Percentiles rank a stretch among this genome's conserved stretches.
Evolutionary conservation across 306 rosid species (phyloP).

Genomic region (Prunus dulcis): DNA sequence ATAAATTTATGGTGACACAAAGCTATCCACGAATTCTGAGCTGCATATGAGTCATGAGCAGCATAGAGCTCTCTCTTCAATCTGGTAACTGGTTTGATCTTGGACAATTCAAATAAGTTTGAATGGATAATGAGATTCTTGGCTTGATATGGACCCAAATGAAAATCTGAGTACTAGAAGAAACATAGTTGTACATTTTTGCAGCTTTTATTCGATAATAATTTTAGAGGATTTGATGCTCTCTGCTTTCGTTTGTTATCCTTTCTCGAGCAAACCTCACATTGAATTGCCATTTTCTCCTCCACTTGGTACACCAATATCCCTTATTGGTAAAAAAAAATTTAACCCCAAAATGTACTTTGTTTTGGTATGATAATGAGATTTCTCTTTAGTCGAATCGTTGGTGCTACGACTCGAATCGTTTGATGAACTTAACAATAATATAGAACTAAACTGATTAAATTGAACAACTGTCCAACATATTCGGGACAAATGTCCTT

Average conservation of each 20-base stretch:
- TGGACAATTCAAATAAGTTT: background rate
- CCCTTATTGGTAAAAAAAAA: background rate
- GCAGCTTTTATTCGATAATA: constrained; percentile 2
- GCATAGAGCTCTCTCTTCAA: no score
- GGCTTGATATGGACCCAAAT: background rate
- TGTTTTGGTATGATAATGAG: background rate
- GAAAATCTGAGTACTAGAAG: background rate
- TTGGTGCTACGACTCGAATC: background rate
- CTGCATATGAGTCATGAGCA: no score
- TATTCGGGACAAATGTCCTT: background rate
- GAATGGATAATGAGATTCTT: background rate
- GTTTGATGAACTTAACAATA: background rate
- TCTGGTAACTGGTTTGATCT: no score
- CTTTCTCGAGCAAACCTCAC: background rate
- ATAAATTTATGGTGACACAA: no score
- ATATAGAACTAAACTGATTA: background rate
- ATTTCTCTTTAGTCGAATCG: background rate
- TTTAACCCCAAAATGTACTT: background rate
- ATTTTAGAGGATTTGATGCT: constrained; percentile 21
- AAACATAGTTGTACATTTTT: background rate
- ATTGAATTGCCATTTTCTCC: background rate
- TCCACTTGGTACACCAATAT: constrained; percentile 1
- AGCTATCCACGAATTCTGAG: no score
- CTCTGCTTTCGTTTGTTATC: background rate
- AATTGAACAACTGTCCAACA: background rate